A percentile compares a stretch with the other conserved stretches of the same genome.
Conservation (phyloP, 2,329 filamentous ascomycete genomes). For the Alternaria sp. region DNA sequence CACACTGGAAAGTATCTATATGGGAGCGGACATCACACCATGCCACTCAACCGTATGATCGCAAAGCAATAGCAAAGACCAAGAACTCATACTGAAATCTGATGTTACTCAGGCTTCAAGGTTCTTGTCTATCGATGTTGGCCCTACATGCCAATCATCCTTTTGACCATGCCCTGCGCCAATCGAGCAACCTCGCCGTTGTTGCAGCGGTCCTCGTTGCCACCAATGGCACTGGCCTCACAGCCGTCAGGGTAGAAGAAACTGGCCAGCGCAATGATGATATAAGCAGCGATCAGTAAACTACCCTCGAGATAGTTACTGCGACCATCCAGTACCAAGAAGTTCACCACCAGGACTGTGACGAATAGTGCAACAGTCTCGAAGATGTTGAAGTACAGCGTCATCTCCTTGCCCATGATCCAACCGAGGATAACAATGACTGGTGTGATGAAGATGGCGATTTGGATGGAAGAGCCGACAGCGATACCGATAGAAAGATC, state of each 20-base stretch:
- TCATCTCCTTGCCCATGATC: conserved; percentile 76
- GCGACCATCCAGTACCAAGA: conserved; percentile 81
- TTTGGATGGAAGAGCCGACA: conserved; percentile 81
- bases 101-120: conserved; percentile 1
- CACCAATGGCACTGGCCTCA: conserved; percentile 53
- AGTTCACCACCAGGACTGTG: conserved; percentile 83
- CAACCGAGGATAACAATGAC: conserved; percentile 79
- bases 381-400: conserved; percentile 66
- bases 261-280: conserved; percentile 71
- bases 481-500: conserved; percentile 82
- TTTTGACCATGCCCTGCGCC: conserved; percentile 23
- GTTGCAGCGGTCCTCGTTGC: conserved; percentile 37
- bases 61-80: background rate
- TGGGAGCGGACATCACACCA: conserved; percentile 8
- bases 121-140: background rate
- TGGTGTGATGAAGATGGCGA: conserved; percentile 78
- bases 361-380: conserved; percentile 78
- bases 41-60: background rate
- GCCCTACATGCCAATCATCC: conserved; percentile 23
- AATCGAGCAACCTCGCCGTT: conserved; percentile 9
- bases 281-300: conserved; percentile 76
- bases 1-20: background rate
- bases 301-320: conserved; percentile 84
- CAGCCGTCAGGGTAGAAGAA: conserved; percentile 58
- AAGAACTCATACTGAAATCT: background rate